phyloP scores from a whole-genome alignment of 2,329 filamentous ascomycete species.

The Apiospora kogelbergensis region DNA sequence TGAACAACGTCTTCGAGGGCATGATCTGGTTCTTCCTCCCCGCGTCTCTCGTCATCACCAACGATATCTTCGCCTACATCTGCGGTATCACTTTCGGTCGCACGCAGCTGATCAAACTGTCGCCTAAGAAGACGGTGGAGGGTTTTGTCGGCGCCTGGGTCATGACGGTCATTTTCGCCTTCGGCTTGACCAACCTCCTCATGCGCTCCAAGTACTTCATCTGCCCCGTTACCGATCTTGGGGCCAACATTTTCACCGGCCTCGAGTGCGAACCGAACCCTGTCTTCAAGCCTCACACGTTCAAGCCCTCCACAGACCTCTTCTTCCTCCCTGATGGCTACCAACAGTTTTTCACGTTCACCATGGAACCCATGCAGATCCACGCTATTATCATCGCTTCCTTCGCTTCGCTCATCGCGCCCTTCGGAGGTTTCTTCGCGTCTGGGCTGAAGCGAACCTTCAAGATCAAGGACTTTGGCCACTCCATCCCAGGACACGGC shows the following conservation, averaged over 20 bases:
- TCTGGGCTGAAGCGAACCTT: conserved; percentile 97
- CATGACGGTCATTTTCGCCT: conserved; percentile 86
- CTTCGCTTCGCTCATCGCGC: conserved; percentile 94
- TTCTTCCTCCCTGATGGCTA: conserved; percentile 51
- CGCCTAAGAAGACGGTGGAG: conserved; percentile 98
- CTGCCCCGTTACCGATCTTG: conserved; percentile 94
- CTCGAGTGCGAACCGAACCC: conserved; percentile 89
- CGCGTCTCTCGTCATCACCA: conserved; percentile 91
- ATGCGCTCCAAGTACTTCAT: conserved; percentile 96
- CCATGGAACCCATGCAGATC: conserved; percentile 85
- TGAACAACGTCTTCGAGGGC: conserved; percentile 99
- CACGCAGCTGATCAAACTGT: conserved; percentile 96
- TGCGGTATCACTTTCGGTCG: conserved; percentile 96
- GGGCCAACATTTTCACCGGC: conserved; percentile 88
- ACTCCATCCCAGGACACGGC: conserved; percentile 95
- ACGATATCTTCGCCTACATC: conserved; percentile 98
- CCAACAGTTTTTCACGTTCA: conserved; percentile 54
- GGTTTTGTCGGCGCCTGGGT: conserved; percentile 96
- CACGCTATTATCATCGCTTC: conserved; percentile 88
- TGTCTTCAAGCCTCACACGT: conserved; percentile 70
- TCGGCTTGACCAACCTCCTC: conserved; percentile 78
- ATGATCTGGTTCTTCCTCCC: conserved; percentile 99
- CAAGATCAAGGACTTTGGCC: conserved; percentile 99
- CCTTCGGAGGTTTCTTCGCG: conserved; percentile 97
- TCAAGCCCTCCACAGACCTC: conserved; percentile 52